These are phyloP conservation scores for Leccinellum albellum DNA, from an alignment of 768 basidiomycete species.

Conservation along the genomic window DNA sequence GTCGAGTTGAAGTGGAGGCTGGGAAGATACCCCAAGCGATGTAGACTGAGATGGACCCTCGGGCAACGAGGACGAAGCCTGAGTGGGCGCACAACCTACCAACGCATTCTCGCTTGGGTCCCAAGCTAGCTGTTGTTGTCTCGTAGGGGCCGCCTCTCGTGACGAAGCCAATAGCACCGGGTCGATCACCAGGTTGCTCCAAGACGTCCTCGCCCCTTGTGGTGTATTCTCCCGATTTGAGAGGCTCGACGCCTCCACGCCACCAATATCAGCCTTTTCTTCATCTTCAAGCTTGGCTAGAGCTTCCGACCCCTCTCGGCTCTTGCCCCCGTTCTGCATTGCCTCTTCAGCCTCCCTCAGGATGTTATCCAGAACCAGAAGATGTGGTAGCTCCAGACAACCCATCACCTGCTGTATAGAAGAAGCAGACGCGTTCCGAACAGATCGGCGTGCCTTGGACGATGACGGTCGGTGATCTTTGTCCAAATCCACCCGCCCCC, in stretches of 20 bases:
- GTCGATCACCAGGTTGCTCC: conserved; percentile 26
- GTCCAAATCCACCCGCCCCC: neutral
- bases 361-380: conserved; percentile 36
- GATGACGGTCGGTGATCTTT: neutral
- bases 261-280: neutral
- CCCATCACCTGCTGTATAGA: conserved; percentile 12
- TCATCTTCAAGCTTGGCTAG: conserved; percentile 3
- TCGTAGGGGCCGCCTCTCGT: conserved; percentile 1
- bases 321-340: conserved; percentile 1
- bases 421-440: neutral
- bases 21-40: neutral
- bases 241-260: neutral
- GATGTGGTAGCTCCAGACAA: conserved; percentile 26
- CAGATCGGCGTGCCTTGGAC: neutral
- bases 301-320: conserved; percentile 7
- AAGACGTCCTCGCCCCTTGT: neutral
- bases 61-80: neutral
- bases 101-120: neutral
- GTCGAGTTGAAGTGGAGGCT: neutral
- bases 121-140: neutral
- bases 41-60: neutral
- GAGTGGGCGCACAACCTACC: neutral
- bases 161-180: conserved; percentile 29
- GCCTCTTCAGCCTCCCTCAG: conserved; percentile 31
- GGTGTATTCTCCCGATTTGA: neutral